phyloP scores from a whole-genome alignment of 1,139 yeast genomes.

The Taphrina confusa region DNA sequence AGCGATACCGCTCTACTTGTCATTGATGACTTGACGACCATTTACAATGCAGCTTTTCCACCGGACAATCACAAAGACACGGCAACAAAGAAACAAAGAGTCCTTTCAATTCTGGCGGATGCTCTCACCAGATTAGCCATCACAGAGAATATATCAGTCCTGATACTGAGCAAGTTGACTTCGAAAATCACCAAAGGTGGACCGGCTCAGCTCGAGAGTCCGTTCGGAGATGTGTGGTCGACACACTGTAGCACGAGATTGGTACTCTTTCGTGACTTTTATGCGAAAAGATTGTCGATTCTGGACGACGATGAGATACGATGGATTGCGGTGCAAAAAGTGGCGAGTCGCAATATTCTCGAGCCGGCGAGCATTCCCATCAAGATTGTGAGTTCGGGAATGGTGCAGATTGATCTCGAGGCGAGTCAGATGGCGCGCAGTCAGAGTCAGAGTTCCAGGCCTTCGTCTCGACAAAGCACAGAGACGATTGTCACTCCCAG shows the following conservation, averaged over 20 bases:
- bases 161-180: constrained; percentile 26
- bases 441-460: constrained; percentile 6
- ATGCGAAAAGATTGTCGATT: neutral
- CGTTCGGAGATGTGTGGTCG: constrained; percentile 26
- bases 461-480: constrained; percentile 1
- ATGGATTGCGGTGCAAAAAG: constrained; percentile 24
- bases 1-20: constrained; percentile 26
- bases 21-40: constrained; percentile 35
- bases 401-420: constrained; percentile 7
- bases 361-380: constrained; percentile 4
- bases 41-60: constrained; percentile 34
- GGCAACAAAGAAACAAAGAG: constrained; percentile 18
- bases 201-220: constrained; percentile 20
- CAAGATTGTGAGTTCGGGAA: constrained; percentile 10
- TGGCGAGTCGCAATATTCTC: neutral
- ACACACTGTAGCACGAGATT: constrained; percentile 8
- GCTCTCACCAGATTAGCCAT: constrained; percentile 28
- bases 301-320: constrained; percentile 19
- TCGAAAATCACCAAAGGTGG: constrained; percentile 13
- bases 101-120: constrained; percentile 25
- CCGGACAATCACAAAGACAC: constrained; percentile 26
- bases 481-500: neutral
- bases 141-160: constrained; percentile 10
- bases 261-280: constrained; percentile 20
- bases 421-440: constrained; percentile 11